Conservation (phyloP, 2,329 filamentous ascomycete genomes). For the Paraphoma sp. region DNA sequence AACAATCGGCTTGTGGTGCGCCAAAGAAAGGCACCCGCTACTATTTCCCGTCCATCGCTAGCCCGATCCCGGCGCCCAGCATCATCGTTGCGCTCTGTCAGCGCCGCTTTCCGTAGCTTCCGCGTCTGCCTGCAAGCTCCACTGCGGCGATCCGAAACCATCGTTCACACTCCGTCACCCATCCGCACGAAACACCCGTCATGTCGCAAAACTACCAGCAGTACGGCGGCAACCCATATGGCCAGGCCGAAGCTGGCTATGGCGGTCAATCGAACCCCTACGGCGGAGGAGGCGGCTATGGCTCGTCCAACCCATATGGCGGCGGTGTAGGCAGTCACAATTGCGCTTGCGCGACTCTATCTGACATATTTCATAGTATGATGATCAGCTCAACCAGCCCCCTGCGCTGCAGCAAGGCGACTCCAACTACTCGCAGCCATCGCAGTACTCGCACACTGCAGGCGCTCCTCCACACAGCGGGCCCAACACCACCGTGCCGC, state of each 20-base stretch:
- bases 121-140: constrained; percentile 27
- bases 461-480: constrained; percentile 13
- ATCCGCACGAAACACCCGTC: constrained; percentile 14
- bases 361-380: constrained; percentile 24
- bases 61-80: constrained; percentile 5
- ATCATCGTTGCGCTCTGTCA: constrained; percentile 13
- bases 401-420: constrained; percentile 43
- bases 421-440: constrained; percentile 49
- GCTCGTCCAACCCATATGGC: constrained; percentile 39
- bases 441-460: constrained; percentile 41
- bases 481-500: constrained; percentile 35
- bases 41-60: constrained; percentile 10
- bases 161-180: constrained; percentile 10
- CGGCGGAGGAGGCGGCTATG: constrained; percentile 38
- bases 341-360: constrained; percentile 9
- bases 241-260: constrained; percentile 49
- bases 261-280: constrained; percentile 46
- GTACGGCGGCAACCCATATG: constrained; percentile 67
- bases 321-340: constrained; percentile 28
- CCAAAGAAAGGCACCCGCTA: constrained; percentile 8
- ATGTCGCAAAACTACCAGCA: constrained; percentile 60
- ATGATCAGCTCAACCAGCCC: constrained; percentile 31
- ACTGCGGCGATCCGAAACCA: constrained; percentile 26
- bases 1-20: constrained; percentile 15
- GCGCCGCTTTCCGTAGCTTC: constrained; percentile 37